Evolutionary conservation across 257 asterid species (phyloP), one percentile per base, ranked within the genome.

Genomic region (Solanum ahanhuiri): DNA sequence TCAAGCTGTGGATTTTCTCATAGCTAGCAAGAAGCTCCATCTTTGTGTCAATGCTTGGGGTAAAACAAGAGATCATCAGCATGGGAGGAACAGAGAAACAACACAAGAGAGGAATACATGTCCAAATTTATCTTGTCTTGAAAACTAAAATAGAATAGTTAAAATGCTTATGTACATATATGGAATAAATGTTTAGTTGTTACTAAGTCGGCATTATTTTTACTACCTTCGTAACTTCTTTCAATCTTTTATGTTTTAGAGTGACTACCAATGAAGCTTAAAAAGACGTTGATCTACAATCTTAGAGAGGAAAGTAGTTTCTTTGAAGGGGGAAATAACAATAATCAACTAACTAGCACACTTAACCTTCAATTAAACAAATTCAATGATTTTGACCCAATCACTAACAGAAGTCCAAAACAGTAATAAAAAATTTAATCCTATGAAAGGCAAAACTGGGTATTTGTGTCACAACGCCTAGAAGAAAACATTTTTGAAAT

Each of bases 1-100:
- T n/a, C 93, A 90, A 85, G 90, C 81, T 5, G 85, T 87, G 10
- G 81, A 91, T 39, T 83, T 92, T 69, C 93, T 91, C 2, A 71
- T 69, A 31, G 90, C 91, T 64, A 75, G 90, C 66, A 91, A 88
- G 89, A 89, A 91, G 41, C 93, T 92, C 72, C 92, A 90, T 73
- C 89, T 92, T 73, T 90, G 89, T 6, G 77, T 92, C 86, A 93
- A 91, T 28, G 88, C 91, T 84, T 89, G 92, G 92, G 91, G 93
- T 12, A 84, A 87, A 87, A 87, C 12, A 64, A 87, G 88, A 73
- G 88, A 86, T 25, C 60, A 39, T 12, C 35, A n/a, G 23, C 83
- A 45, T 45, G 57, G 57, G 57, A 45, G 54, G 54, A 76, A 76
- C 60, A 12, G 60, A n/a, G 35, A 28, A 41, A 41, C 35, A 76